phyloP scores from a whole-genome alignment of 129 eudicot species.

The Arctium minus region DNA sequence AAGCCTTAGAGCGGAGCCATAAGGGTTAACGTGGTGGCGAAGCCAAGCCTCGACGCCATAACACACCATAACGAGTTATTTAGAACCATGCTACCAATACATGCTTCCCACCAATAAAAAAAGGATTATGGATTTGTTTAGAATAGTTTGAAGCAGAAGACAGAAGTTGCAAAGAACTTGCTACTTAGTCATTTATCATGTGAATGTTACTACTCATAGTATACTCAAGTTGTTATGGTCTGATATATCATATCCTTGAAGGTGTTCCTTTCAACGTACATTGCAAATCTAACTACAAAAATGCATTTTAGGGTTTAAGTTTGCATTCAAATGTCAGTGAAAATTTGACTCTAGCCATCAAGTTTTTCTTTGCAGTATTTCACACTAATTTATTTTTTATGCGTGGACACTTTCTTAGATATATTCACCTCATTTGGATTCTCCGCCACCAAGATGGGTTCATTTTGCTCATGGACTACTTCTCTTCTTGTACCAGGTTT shows the following conservation, averaged over 20 bases:
- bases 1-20: too few relatives aligned
- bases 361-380: not conserved
- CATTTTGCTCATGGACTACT: constrained; percentile 89
- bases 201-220: not conserved
- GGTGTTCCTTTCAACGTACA: not conserved
- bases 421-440: constrained; percentile 89
- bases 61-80: too few relatives aligned
- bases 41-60: too few relatives aligned
- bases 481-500: constrained; percentile 92
- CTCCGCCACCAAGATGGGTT: constrained; percentile 99
- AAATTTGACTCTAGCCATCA: not conserved
- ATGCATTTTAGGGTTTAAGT: not conserved
- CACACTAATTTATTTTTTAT: not conserved
- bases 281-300: not conserved
- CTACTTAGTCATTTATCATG: not conserved
- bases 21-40: too few relatives aligned
- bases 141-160: not conserved
- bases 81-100: not conserved
- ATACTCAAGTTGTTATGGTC: not conserved
- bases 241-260: not conserved
- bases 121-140: not conserved
- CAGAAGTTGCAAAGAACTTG: not conserved
- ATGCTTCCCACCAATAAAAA: not conserved
- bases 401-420: constrained; percentile 38
- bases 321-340: not conserved